Base-by-base conservation (phyloP, 148 eudicot genomes). In the Pouteria glomerata region DNA sequence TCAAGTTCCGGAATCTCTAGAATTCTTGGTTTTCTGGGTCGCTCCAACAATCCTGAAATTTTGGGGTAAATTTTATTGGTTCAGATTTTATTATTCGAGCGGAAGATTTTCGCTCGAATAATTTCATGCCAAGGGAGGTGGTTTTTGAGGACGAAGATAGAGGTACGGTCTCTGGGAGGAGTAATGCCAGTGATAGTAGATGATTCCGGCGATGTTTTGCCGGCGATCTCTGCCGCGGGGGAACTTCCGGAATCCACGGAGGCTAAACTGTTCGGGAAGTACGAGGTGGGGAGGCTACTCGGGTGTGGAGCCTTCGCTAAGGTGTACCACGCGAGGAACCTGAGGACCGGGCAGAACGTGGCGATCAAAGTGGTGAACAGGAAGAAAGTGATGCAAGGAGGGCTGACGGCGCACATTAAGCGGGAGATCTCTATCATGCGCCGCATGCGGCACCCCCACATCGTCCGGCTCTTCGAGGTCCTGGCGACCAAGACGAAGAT, bases 251-350 rank as follows among this genome's bases (percentile, higher is more conserved):
- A 6, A 27, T 33, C 3, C 5, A 19, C 4, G 21, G 2, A 45
- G 0, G 24, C 29, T 31, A 58, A 31, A 2, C 53, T 74, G 16
- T 67, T 74, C 47, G 72, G 72, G 2, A 66, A 74, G 19, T 74
- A 74, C 24, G 77, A 74, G 72, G 44, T 74, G 13, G 77, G 77
- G 2, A 66, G 37, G 65, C 30, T 74, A 10, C 57, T 74, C 14
- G 77, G 77, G 0, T 66, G 62, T 34, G 77, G 77, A 6, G 77
- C 77, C 30, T 74, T 74, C 27, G 77, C 72, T 0, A 74, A 74
- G 47, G 77, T 74, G 21, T 74, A 65, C 57, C 72, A 74, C 24
- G 77, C 72, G 0, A 59, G 77, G 72, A 55, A 68, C 42, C 15
- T 68, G 12, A 23, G 59, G 42, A 68, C 57, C 8, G 72, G 72